Evolutionary conservation across 805 yeast genomes (phyloP), one percentile per base, ranked within the genome.

Genomic region (Pichia membranifaciens): DNA sequence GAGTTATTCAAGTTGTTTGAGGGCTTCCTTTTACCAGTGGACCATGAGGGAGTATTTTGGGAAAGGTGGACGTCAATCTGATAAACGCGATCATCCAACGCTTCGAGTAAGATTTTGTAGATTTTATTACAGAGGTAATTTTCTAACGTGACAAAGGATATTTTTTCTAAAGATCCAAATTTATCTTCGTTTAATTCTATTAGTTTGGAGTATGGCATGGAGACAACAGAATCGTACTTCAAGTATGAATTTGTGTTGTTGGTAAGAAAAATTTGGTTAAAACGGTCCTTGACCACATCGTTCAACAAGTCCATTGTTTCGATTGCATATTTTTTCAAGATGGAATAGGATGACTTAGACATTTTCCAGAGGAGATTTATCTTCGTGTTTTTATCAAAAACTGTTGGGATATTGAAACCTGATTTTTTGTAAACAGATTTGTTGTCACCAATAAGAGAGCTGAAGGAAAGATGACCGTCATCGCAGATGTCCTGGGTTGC

Each of bases 201-300:
- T 20, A 66, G 66, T 8, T 66, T 67, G 0, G 72, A 68, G 13
- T 75, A 62, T 18, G 82, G 75, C 15, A 89, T 59, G 31, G 73
- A 71, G 45, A 89, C 60, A 9, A 73, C 66, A 44, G 80, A 58
- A 68, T 91, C 99, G 60, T 76, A 86, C 52, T 81, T 81, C 58
- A 88, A 58, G 53, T 75, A 61, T 48, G 73, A 73, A 54, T 72
- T 58, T 41, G 72, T 72, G 28, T 81, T 70, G 51, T 79, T 80
- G 42, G 76, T 78, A 56, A 93, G 70, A 56, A 91, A 86, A 10
- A 90, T 77, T 20, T 81, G 74, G 51, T 82, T 84, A 62, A 91
- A 91, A 59, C 95, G 78, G 65, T 91, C 98, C 47, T 75, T 79
- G 4, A 86, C 84, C 29, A 81, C 84, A 60, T 91, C 96, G 56